phyloP scores from a whole-genome alignment of 2,329 filamentous ascomycete genomes.

The Endothia cerciana region DNA sequence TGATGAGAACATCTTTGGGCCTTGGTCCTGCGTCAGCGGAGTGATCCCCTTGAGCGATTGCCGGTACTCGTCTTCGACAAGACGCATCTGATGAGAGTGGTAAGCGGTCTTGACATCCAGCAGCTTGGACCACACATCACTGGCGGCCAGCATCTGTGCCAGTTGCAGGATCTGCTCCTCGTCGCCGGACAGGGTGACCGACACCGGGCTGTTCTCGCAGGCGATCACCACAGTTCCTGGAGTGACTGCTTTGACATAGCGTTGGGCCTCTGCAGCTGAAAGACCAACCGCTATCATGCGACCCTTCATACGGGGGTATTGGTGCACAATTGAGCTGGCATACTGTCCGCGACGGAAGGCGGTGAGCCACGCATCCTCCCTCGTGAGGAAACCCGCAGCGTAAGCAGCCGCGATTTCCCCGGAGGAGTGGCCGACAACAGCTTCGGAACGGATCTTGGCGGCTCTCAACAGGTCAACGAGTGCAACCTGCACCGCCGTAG shows the following conservation, averaged over 20 bases:
- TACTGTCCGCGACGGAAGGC: conserved; percentile 47
- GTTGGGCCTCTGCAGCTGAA: conserved; percentile 35
- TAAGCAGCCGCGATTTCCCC: conserved; percentile 53
- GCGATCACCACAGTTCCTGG: conserved; percentile 41
- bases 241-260: conserved; percentile 34
- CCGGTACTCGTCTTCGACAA: conserved; percentile 44
- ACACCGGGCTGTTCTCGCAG: conserved; percentile 50
- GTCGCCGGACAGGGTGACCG: conserved; percentile 49
- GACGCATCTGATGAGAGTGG: conserved; percentile 50
- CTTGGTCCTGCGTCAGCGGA: neutral
- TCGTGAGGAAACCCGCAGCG: conserved; percentile 42
- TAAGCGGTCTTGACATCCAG: conserved; percentile 47
- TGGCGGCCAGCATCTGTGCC: conserved; percentile 37
- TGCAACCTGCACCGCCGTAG: conserved; percentile 30
- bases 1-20: conserved; percentile 45
- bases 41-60: conserved; percentile 34
- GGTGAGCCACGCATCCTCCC: conserved; percentile 45
- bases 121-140: conserved; percentile 40
- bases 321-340: conserved; percentile 37
- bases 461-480: conserved; percentile 34
- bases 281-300: conserved; percentile 49
- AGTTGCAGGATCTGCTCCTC: conserved; percentile 38
- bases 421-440: conserved; percentile 50
- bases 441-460: conserved; percentile 13
- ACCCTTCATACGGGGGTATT: conserved; percentile 38